Percentiles rank a stretch among this genome's conserved stretches.
Evolutionary conservation across 768 basidiomycete species (phyloP).

Genomic region (Lactarius deliciosus): DNA sequence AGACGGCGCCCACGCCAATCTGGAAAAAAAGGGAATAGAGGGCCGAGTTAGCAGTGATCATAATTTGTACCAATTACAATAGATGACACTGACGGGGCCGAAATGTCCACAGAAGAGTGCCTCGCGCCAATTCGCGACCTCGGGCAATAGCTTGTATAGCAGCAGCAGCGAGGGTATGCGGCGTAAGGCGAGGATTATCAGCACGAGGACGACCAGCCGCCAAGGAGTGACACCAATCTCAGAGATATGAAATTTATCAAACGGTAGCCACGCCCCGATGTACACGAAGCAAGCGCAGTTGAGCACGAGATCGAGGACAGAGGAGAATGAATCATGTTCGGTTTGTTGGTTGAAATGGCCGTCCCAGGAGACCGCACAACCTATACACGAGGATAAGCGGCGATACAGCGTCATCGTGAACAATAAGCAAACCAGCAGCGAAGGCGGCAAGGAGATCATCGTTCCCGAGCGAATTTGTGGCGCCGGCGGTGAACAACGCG

Average conservation of each 20-base stretch:
- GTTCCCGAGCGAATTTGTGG: slow-evolving; percentile 74
- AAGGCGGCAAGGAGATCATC: slow-evolving; percentile 92
- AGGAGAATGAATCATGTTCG: slow-evolving; percentile 84
- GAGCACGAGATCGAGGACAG: slow-evolving; percentile 85
- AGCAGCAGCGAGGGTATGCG: slow-evolving; percentile 77
- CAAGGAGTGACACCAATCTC: slow-evolving; percentile 65
- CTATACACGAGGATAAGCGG: slow-evolving; percentile 41
- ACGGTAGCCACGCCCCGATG: slow-evolving; percentile 85
- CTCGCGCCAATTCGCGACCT: slow-evolving; percentile 80
- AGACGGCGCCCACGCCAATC: slow-evolving; percentile 93
- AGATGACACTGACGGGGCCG: slow-evolving; percentile 44
- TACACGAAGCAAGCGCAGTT: slow-evolving; percentile 82
- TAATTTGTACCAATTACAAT: background rate
- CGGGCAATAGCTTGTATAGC: slow-evolving; percentile 83
- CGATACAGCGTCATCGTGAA: background rate
- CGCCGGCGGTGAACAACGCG: slow-evolving; percentile 72
- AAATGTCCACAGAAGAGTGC: slow-evolving; percentile 93
- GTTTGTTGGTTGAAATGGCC: slow-evolving; percentile 77
- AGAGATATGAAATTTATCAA: slow-evolving; percentile 53
- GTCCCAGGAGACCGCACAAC: slow-evolving; percentile 91
- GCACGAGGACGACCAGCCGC: slow-evolving; percentile 65
- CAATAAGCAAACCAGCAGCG: slow-evolving; percentile 57
- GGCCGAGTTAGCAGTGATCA: background rate
- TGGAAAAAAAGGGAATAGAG: slow-evolving; percentile 35
- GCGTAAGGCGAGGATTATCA: slow-evolving; percentile 70